Percentiles rank a stretch among this genome's conserved stretches.
These are phyloP conservation scores for Craspedostauros australis DNA, from an alignment of 108 stramenopile species.

Conservation along the genomic window DNA sequence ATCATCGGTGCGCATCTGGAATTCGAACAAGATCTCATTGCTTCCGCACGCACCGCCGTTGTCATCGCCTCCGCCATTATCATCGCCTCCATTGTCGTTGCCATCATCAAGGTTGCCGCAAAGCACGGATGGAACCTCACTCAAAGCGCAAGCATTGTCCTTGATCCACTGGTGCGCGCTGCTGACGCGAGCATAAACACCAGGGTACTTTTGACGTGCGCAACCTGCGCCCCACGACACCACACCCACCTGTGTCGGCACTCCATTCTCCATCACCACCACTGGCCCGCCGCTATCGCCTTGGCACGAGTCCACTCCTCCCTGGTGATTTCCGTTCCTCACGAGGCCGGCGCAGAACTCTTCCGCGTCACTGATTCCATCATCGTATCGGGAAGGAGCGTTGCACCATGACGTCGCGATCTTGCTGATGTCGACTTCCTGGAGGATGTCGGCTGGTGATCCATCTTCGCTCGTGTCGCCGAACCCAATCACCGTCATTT, in stretches of 20 bases:
- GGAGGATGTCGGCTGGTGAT: constrained; percentile 4
- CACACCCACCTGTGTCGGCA: constrained; percentile 24
- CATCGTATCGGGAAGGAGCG: constrained; percentile 7
- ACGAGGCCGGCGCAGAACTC: constrained; percentile 36
- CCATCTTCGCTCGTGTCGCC: constrained; percentile 20
- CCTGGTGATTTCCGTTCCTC: neutral
- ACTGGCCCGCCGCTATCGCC: constrained; percentile 52
- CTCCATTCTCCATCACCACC: constrained; percentile 8
- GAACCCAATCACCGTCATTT: constrained; percentile 44
- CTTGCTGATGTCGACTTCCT: constrained; percentile 24
- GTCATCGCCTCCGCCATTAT: neutral
- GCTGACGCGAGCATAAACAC: constrained; percentile 55
- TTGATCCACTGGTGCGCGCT: constrained; percentile 44
- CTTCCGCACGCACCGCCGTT: neutral
- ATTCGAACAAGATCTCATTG: neutral
- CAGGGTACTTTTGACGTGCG: constrained; percentile 28
- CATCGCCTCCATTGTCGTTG: neutral
- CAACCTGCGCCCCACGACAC: constrained; percentile 34
- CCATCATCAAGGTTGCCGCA: neutral
- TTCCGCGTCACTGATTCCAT: constrained; percentile 12
- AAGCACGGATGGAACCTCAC: neutral
- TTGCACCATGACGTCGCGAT: constrained; percentile 10
- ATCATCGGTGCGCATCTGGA: no score
- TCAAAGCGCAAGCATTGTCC: constrained; percentile 26
- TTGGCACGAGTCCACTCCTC: constrained; percentile 44